A percentile compares a stretch with the other conserved stretches of the same genome.
Conservation (phyloP, 768 basidiomycete species). For the Botryobasidium botryosum region DNA sequence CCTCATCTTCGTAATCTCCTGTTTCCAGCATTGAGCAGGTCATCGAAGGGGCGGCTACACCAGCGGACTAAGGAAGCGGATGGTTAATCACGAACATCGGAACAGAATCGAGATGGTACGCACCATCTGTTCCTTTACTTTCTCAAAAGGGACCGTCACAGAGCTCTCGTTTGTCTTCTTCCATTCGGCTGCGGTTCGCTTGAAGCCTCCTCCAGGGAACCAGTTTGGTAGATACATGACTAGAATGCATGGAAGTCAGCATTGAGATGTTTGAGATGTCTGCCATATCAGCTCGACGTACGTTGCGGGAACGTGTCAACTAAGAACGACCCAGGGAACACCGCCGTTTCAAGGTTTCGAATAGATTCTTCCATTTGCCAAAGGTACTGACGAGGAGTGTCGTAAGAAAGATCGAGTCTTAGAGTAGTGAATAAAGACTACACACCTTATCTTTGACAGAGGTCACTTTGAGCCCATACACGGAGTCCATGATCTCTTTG, state of each 20-base stretch:
- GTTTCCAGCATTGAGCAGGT: not conserved
- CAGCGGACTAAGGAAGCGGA: not conserved
- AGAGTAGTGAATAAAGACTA: not conserved
- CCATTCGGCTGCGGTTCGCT: conserved; percentile 12
- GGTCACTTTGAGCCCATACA: no score
- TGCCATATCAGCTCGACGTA: no score
- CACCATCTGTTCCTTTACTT: conserved; percentile 10
- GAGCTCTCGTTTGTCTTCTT: not conserved
- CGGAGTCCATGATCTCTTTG: no score
- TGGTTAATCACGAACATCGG: no score
- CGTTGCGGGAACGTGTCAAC: conserved; percentile 1
- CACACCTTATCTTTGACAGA: no score
- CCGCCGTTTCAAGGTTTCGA: not conserved
- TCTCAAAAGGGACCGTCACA: conserved; percentile 6
- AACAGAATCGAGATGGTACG: no score
- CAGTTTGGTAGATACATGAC: conserved; percentile 27
- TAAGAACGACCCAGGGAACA: not conserved
- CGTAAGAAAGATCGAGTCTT: not conserved
- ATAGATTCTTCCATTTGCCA: not conserved
- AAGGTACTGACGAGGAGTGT: not conserved
- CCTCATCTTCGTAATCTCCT: not conserved
- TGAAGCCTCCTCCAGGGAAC: conserved; percentile 27
- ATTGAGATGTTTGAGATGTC: not conserved
- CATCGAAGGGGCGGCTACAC: not conserved
- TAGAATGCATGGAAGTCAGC: conserved; percentile 8